Base-by-base conservation (phyloP, 2,329 filamentous ascomycete species). In the Alternaria burnsii region DNA sequence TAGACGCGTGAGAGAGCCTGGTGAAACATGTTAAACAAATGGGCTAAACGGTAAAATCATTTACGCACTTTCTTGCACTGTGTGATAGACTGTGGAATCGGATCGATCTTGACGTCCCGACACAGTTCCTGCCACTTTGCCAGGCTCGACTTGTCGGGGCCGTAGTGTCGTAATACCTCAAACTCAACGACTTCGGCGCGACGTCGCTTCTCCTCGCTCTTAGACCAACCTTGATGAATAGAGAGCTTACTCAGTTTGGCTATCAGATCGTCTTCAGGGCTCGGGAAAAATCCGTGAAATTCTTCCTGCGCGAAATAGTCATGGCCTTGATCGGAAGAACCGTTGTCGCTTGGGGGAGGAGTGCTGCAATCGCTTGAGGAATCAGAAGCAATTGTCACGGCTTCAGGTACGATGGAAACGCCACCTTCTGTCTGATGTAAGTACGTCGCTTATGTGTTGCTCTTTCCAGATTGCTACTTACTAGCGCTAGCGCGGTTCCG, bases 71-170 rank as follows among this genome's bases (percentile, higher is more conserved):
- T 70, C 48, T 57, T 70, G 61, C 71, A 75, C 48, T 72, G 40
- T 1, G 59, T 69, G 26, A 74, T 70, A 0, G 70, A 66, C 2
- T 3, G 3, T 1, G 69, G 71, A 6, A 59, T 16, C 22, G 58
- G 62, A 0, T 55, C 42, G 7, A 73, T 63, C 18, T 44, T 41
- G 28, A 71, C 61, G 8, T 69, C 62, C 2, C 40, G 28, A 57
- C 72, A 74, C 30, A 74, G 40, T 12, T 67, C 46, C 41, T 74
- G 70, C 66, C 68, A 74, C 6, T 56, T 59, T 44, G 66, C 57
- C 10, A 74, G 55, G 18, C 62, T 68, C 8, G 20, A 58, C 1
- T 41, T n/a, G 32, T 61, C 52, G 4, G 20, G 47, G 2, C 66
- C 68, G 32, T 67, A 69, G 22, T 61, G 36, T 1, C 22, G 30